phyloP scores from a whole-genome alignment of 306 rosid genomes.

The Pyrus communis region DNA sequence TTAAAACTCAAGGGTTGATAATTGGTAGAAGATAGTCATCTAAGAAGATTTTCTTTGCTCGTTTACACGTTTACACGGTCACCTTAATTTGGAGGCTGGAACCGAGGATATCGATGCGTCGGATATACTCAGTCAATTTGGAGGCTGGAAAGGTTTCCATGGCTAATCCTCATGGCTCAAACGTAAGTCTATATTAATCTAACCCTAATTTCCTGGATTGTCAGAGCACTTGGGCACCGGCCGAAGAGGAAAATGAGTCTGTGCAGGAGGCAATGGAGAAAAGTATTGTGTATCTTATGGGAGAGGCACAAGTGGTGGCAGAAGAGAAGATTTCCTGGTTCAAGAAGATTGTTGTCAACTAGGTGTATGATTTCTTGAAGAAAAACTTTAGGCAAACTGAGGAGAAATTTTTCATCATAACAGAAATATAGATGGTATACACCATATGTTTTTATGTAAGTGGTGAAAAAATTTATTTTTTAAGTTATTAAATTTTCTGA shows the following conservation, averaged over 20 bases:
- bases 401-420: no score
- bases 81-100: conserved; percentile 59
- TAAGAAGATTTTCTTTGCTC: background rate
- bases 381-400: conserved; percentile 63
- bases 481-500: no score
- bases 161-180: background rate
- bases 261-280: conserved; percentile 50
- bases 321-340: conserved; percentile 44
- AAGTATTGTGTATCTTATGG: conserved; percentile 63
- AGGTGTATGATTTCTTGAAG: conserved; percentile 53
- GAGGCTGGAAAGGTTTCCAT: conserved; percentile 58
- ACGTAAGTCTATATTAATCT: conserved; percentile 13
- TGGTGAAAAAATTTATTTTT: no score
- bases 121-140: conserved; percentile 60
- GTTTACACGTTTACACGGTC: background rate
- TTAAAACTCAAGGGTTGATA: background rate
- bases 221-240: background rate
- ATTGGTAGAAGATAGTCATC: background rate
- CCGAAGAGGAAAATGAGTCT: conserved; percentile 43
- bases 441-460: no score
- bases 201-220: background rate
- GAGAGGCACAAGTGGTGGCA: conserved; percentile 65
- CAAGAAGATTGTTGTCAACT: conserved; percentile 56
- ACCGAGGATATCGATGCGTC: conserved; percentile 27
- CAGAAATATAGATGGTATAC: no score